phyloP scores from a whole-genome alignment of 2,329 filamentous ascomycete species.

The Calonectria pseudoturangicola region DNA sequence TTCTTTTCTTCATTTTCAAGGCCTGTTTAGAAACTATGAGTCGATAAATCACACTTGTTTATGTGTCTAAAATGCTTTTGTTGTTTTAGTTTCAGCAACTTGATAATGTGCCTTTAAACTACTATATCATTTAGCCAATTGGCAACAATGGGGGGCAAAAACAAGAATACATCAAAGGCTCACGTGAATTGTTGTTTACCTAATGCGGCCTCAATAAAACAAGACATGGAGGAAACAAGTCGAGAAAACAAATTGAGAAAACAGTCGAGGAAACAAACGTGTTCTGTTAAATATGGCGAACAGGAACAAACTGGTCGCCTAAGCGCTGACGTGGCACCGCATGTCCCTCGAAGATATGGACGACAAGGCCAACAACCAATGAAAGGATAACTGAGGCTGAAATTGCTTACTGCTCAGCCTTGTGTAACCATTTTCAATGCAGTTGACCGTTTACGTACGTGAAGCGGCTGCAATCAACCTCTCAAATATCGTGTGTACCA shows the following conservation, averaged over 20 bases:
- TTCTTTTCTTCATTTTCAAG: background rate
- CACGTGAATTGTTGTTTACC: no score
- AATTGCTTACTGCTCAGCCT: conserved; percentile 1
- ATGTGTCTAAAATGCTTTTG: background rate
- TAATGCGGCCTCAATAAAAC: no score
- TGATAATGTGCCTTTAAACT: no score
- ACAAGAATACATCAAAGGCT: background rate
- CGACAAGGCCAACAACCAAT: background rate
- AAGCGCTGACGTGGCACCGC: background rate
- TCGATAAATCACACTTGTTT: no score
- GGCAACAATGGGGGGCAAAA: background rate
- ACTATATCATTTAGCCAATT: no score
- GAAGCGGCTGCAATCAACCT: background rate
- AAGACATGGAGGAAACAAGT: background rate
- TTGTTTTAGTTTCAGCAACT: no score
- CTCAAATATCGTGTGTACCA: background rate
- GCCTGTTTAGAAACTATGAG: background rate
- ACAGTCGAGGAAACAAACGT: background rate
- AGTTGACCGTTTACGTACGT: background rate
- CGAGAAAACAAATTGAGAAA: conserved; percentile 1
- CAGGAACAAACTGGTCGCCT: background rate
- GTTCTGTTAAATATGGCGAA: background rate
- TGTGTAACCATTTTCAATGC: background rate
- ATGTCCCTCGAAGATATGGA: background rate
- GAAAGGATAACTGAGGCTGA: background rate